Evolutionary conservation across 2,329 filamentous ascomycete genomes (phyloP).

Genomic region (Aotearoamyces nothofagi): DNA sequence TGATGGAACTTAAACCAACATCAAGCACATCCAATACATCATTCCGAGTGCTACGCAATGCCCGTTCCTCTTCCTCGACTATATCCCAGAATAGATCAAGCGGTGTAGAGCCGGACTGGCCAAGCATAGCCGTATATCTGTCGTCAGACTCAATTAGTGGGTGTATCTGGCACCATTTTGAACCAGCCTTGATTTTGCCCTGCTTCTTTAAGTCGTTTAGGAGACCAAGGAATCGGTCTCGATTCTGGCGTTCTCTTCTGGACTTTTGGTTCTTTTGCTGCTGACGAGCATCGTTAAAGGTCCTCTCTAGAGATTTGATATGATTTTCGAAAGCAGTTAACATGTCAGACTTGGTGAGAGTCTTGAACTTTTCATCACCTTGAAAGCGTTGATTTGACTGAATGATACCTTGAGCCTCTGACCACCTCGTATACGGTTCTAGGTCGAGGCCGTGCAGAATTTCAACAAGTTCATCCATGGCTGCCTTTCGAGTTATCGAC

Average conservation of each 20-base stretch:
- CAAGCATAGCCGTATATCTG: slow-evolving; percentile 71
- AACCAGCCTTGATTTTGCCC: slow-evolving; percentile 76
- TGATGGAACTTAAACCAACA: slow-evolving; percentile 33
- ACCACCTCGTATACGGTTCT: slow-evolving; percentile 90
- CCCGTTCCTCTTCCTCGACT: slow-evolving; percentile 82
- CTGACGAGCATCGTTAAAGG: slow-evolving; percentile 83
- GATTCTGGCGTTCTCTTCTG: slow-evolving; percentile 70
- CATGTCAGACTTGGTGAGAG: slow-evolving; percentile 77
- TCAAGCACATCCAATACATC: slow-evolving; percentile 79
- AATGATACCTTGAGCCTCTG: slow-evolving; percentile 72
- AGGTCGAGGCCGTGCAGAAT: slow-evolving; percentile 69
- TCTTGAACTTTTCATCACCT: slow-evolving; percentile 70
- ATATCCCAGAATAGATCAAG: slow-evolving; percentile 94
- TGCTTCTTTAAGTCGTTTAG: slow-evolving; percentile 58
- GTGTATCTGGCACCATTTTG: slow-evolving; percentile 76
- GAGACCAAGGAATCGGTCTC: slow-evolving; percentile 65
- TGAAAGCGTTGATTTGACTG: slow-evolving; percentile 64
- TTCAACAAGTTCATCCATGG: slow-evolving; percentile 68
- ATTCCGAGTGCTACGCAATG: slow-evolving; percentile 67
- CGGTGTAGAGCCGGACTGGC: slow-evolving; percentile 70
- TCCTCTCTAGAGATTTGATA: slow-evolving; percentile 80
- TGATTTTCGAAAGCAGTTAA: slow-evolving; percentile 89
- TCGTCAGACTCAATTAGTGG: slow-evolving; percentile 64
- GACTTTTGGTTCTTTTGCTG: slow-evolving; percentile 69
- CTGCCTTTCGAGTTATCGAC: slow-evolving; percentile 55